These are phyloP conservation scores for Drosera capensis DNA, from an alignment of 148 eudicot species.

Conservation along the genomic window DNA sequence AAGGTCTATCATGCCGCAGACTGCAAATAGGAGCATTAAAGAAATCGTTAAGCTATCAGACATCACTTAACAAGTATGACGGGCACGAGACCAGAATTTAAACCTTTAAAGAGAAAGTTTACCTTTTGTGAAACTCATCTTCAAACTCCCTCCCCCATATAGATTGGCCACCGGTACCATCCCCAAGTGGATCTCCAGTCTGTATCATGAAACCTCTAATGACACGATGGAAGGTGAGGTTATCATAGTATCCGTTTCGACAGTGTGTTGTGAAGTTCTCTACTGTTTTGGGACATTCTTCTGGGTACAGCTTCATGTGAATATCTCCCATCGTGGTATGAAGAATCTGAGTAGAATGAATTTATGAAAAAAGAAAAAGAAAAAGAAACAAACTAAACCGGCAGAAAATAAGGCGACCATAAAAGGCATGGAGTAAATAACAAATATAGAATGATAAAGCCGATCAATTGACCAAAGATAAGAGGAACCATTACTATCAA, in stretches of 20 bases:
- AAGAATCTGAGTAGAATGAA: slow-evolving; percentile 35
- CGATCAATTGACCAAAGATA: too few relatives aligned
- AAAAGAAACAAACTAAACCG: not conserved
- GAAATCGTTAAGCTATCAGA: not conserved
- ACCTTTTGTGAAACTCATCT: slow-evolving; percentile 99
- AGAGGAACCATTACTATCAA: too few relatives aligned
- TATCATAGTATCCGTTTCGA: slow-evolving; percentile 94
- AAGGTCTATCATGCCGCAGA: slow-evolving; percentile 94
- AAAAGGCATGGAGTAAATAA: too few relatives aligned
- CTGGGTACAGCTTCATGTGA: slow-evolving; percentile 95
- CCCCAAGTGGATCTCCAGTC: slow-evolving; percentile 99
- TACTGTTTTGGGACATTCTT: slow-evolving; percentile 98
- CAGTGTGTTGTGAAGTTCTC: slow-evolving; percentile 99
- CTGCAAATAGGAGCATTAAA: slow-evolving; percentile 26
- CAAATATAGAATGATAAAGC: too few relatives aligned
- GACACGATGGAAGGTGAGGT: slow-evolving; percentile 90
- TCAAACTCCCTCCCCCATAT: slow-evolving; percentile 99
- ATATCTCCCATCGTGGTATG: slow-evolving; percentile 94
- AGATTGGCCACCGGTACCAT: slow-evolving; percentile 99
- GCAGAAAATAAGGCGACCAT: not conserved
- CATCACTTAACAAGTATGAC: too few relatives aligned
- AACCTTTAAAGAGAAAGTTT: not conserved
- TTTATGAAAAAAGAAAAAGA: not conserved
- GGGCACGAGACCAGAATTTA: too few relatives aligned
- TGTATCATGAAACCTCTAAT: slow-evolving; percentile 97